A percentile compares a stretch with the other conserved stretches of the same genome.
phyloP scores from a whole-genome alignment of 352 stramenopile species.

The Pythium monospermum region DNA sequence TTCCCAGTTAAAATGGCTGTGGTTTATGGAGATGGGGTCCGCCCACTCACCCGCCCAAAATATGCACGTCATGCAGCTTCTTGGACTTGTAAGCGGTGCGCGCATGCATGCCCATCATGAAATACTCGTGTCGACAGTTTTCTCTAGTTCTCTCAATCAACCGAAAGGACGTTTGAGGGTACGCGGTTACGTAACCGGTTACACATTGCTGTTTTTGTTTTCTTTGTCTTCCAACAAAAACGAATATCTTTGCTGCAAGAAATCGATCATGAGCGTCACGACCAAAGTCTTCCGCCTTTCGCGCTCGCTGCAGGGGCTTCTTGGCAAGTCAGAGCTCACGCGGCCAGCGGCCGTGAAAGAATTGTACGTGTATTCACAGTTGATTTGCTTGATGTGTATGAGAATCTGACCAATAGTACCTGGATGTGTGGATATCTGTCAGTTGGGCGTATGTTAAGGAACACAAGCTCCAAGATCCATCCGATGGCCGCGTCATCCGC shows the following conservation, averaged over 20 bases:
- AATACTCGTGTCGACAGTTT: no score
- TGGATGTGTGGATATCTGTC: background rate
- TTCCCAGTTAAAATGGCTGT: no score
- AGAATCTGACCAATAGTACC: background rate
- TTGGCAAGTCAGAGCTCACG: constrained; percentile 68
- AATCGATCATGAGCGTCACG: constrained; percentile 6
- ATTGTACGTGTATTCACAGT: constrained; percentile 43
- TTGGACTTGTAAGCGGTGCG: no score
- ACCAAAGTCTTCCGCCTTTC: constrained; percentile 61
- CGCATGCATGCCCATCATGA: no score
- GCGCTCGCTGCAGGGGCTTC: constrained; percentile 43
- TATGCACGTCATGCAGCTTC: no score
- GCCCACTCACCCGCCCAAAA: no score
- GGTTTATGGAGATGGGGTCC: no score
- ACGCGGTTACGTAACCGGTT: background rate
- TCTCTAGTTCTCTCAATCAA: no score
- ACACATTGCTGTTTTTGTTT: background rate
- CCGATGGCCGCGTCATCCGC: constrained; percentile 60
- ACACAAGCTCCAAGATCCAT: constrained; percentile 70
- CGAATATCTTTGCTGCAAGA: background rate
- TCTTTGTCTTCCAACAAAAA: no score
- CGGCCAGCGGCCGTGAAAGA: constrained; percentile 67
- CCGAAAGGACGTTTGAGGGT: no score
- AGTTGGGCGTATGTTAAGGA: constrained; percentile 77
- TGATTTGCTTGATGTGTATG: constrained; percentile 6